Base-by-base conservation (phyloP, 176 grass and related monocot species). In the Musa schizocarpa region DNA sequence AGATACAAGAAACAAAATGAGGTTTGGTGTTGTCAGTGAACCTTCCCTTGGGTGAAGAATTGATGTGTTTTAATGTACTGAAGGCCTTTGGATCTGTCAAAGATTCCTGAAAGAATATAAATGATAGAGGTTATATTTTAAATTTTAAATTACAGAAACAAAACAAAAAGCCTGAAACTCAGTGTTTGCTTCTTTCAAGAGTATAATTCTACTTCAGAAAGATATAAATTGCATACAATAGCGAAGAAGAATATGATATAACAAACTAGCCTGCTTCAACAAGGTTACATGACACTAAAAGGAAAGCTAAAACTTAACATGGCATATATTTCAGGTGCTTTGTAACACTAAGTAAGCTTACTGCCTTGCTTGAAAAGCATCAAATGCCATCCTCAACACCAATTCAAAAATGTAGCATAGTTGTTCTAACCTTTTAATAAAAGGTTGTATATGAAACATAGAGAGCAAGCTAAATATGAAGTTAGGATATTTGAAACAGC, bases 21-120 rank as follows among this genome's bases (percentile, higher is more conserved):
- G n/a, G 6, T n/a, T 16, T 13, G 0, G 55, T 61, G n/a, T 29
- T 11, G 23, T 22, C 12, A 65, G 5, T 43, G 34, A 25, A 65
- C 63, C 63, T 65, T 29, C n/a, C 11, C 12, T 65, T 65, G 25
- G 63, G 63, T 65, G 63, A 65, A 29, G 22, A 65, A 13, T 65
- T 65, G 63, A 65, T 25, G 13, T 65, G 63, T 25, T 65, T 25
- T 25, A 25, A 65, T 26, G 63, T 65, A 65, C 25, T 25, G 1
- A 65, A 65, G 0, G 25, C 17, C 63, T 65, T 29, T 65, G 63
- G 63, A 25, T 65, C 63, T 65, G 63, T 65, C 21, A 27, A 29
- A 65, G 63, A 22, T 13, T 65, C 63, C 63, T 65, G 63, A 29
- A 65, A 27, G 63, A 22, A 65, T 24, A 25, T 65, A 65, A 65